Evolutionary conservation across 441 rosid species (phyloP), one percentile per base, ranked within the genome.

Genomic region (Sinapis alba): DNA sequence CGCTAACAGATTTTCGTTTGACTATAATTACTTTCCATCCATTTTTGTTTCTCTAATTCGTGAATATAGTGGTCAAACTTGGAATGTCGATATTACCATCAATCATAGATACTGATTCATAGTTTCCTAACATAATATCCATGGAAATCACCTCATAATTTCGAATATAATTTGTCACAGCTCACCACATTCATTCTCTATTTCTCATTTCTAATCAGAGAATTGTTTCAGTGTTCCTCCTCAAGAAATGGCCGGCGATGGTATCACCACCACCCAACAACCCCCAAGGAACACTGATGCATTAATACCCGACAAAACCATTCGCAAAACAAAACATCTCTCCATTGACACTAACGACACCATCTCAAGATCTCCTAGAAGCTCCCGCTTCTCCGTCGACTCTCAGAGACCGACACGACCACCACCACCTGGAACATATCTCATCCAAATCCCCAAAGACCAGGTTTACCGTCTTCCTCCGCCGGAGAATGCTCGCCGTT

Each of bases 391-490:
- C 73, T 78, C 80, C 53, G 15, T 19, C 53, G 77, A 77, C 2
- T 77, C 63, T 24, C 72, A 60, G 15, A 68, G 27, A 56, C 53
- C 66, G 2, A 78, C 13, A 53, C 84, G 77, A 41, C 83, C 54
- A n/a, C 53, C 68, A 26, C 69, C 86, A 83, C 26, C 68, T 94
- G 92, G 88, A 2, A 89, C 95, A 19, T 94, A 94, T 83, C 84
- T 81, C 18, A 58, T 92, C 71, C 84, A 81, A 34, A 68, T 94
- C 75, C 98, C 93, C 2, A 92, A 87, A 68, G 91, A 92, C 24
- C 86, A 86, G 65, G 62, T 94, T 83, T 89, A 85, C 87, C 89
- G 90, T 2, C 73, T 90, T 4, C 97, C 75, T 1, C 94, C 95
- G 8, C 89, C 88, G 59, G 95, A 86, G 58, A 85, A 90, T 75